Evolutionary conservation across 1,284 basidiomycete species (phyloP).

Genomic region (Cerrena zonata): DNA sequence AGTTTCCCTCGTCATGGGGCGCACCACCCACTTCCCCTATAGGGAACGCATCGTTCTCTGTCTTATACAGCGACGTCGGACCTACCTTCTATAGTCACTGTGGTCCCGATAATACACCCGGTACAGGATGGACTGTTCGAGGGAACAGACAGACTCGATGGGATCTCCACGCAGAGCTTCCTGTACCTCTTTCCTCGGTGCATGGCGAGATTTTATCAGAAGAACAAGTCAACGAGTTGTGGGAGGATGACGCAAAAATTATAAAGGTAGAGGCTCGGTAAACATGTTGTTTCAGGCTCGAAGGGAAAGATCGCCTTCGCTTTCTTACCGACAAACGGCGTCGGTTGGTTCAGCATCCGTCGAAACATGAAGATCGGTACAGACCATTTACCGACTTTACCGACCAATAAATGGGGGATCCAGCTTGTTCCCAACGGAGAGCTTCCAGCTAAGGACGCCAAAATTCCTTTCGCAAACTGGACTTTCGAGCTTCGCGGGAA

Average conservation of each 20-base stretch:
- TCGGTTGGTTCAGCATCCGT: constrained; percentile 38
- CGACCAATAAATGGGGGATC: constrained; percentile 36
- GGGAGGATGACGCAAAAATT: constrained; percentile 17
- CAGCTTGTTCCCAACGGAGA: constrained; percentile 8
- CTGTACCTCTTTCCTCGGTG: constrained; percentile 13
- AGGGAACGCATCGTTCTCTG: constrained; percentile 40
- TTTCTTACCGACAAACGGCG: constrained; percentile 41
- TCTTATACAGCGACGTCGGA: constrained; percentile 63
- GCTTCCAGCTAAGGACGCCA: not conserved
- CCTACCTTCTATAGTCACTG: constrained; percentile 44
- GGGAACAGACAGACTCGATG: constrained; percentile 41
- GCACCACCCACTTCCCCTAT: constrained; percentile 25
- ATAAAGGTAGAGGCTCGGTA: constrained; percentile 18
- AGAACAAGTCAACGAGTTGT: constrained; percentile 17
- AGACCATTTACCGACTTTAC: constrained; percentile 12
- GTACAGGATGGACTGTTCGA: constrained; percentile 45
- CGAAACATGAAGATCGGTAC: constrained; percentile 18
- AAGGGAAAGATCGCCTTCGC: constrained; percentile 27
- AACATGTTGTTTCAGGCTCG: not conserved
- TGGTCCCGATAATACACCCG: constrained; percentile 30
- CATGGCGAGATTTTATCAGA: constrained; percentile 15
- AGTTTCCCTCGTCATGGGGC: constrained; percentile 34
- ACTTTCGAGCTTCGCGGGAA: constrained; percentile 37
- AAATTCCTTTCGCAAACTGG: constrained; percentile 45
- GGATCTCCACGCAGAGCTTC: constrained; percentile 19